phyloP scores from a whole-genome alignment of 2,329 filamentous ascomycete species.

The Sarocladium strictum region DNA sequence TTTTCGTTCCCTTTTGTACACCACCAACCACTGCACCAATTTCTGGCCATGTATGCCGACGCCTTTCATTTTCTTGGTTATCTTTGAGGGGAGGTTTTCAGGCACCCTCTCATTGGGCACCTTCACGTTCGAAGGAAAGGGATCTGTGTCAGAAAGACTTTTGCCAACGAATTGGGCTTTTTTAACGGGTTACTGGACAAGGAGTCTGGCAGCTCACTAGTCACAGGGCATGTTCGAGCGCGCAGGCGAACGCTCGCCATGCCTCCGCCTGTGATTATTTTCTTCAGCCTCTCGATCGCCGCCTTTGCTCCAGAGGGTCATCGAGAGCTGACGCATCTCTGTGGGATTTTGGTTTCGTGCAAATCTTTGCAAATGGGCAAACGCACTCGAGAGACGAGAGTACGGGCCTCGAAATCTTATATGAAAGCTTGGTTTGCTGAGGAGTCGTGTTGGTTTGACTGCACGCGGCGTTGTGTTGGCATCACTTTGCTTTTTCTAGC shows the following conservation, averaged over 20 bases:
- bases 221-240: background rate
- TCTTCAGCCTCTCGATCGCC: background rate
- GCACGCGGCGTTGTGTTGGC: background rate
- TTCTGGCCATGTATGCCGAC: background rate
- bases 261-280: background rate
- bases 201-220: background rate
- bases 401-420: background rate
- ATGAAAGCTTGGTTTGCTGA: background rate
- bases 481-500: background rate
- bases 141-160: background rate
- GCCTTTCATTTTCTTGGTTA: background rate
- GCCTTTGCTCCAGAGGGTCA: background rate
- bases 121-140: background rate
- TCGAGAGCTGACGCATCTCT: background rate
- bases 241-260: background rate
- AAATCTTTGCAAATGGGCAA: background rate
- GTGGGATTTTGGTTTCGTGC: background rate
- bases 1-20: constrained; percentile 4
- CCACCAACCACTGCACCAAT: background rate
- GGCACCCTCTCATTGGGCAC: background rate
- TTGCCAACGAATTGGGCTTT: background rate
- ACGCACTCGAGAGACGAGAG: background rate
- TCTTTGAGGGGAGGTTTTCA: background rate
- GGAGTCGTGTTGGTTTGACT: background rate
- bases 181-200: background rate